A percentile compares a stretch with the other conserved stretches of the same genome.
phyloP scores from a whole-genome alignment of 2,329 filamentous ascomycete species.

The Fusarium euwallaceae region DNA sequence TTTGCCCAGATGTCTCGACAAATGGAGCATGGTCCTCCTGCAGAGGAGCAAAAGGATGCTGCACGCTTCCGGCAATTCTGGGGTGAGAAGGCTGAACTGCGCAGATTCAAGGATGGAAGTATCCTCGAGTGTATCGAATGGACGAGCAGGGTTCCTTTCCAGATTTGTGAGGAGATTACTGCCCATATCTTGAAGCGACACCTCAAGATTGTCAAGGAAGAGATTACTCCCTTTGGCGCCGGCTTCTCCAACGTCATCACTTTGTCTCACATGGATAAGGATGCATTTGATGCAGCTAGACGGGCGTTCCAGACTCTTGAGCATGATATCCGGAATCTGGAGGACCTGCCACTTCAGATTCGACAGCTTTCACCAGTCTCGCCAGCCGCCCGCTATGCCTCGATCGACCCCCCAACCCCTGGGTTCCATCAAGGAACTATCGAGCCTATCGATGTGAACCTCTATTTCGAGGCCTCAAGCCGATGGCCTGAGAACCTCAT shows the following conservation, averaged over 20 bases:
- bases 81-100: constrained; percentile 92
- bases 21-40: constrained; percentile 89
- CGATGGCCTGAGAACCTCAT: constrained; percentile 94
- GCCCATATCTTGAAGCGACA: constrained; percentile 78
- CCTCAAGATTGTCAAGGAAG: constrained; percentile 69
- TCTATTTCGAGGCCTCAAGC: constrained; percentile 93
- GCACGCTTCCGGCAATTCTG: constrained; percentile 90
- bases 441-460: constrained; percentile 79
- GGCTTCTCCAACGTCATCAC: constrained; percentile 64
- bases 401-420: constrained; percentile 60
- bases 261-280: constrained; percentile 61
- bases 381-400: constrained; percentile 80
- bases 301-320: constrained; percentile 81
- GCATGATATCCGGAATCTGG: constrained; percentile 79
- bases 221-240: constrained; percentile 65
- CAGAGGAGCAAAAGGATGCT: constrained; percentile 87
- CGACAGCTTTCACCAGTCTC: constrained; percentile 82
- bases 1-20: constrained; percentile 78
- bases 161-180: constrained; percentile 85
- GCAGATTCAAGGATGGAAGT: constrained; percentile 94
- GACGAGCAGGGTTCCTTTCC: constrained; percentile 72
- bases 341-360: constrained; percentile 88
- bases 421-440: constrained; percentile 59
- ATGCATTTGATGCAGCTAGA: constrained; percentile 76
- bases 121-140: constrained; percentile 94